Base-by-base conservation (phyloP, 441 rosid species). In the Codiaeum variegatum region DNA sequence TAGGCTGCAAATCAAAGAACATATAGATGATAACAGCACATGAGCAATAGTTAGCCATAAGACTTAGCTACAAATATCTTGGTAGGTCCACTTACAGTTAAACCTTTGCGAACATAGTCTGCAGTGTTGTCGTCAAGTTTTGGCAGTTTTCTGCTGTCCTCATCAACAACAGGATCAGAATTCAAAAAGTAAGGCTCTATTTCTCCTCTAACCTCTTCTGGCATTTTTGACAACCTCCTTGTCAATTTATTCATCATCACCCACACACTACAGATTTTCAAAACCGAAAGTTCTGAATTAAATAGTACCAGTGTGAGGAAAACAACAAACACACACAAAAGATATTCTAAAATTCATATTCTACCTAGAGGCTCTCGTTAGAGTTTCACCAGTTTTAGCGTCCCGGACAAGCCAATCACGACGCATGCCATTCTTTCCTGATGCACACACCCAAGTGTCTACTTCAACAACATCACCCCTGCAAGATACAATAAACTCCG, bases 221-320 rank as follows among this genome's bases (percentile, higher is more conserved):
- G 98, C 66, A 96, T 78, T 88, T 93, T 96, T 47, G 98, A 93
- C 72, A 96, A 76, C 79, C 91, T 93, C 79, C 99, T 89, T 29
- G 97, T 96, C 77, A 84, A 72, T 86, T 93, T 96, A 89, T 96
- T 96, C 98, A 96, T 93, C 99, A 93, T 91, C 83, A 96, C 98
- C 97, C 98, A 93, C 61, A 93, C 86, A 82, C 98, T 96, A 87
- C 84, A 76, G 75, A 66, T 51, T 72, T 70, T 69, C 73, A 62
- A 77, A 4, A 64, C 4, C 36, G 60, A 34, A 77, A 3, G 40
- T 29, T 54, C 58, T 38, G 69, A 46, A 36, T 66, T n/a, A 54
- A 72, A 13, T 12, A 59, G n/a, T 24, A 69, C 5, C 67, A 55
- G 67, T 26, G 71, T 8, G 5, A 54, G 42, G 23, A 49, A 71